These are phyloP conservation scores for Plasmodium adleri DNA, from an alignment of 169 alveolate genomes.

Conservation along the genomic window DNA sequence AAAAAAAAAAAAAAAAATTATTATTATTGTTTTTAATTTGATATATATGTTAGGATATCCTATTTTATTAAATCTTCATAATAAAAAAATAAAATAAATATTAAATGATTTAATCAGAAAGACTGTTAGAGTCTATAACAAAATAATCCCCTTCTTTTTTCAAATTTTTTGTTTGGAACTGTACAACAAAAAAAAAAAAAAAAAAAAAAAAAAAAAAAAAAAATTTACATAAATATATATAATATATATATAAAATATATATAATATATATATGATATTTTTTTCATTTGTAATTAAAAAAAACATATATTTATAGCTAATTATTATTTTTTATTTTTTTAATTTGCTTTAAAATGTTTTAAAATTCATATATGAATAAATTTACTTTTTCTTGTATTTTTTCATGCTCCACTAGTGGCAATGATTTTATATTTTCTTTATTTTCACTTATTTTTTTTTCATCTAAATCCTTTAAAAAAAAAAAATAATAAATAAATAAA, in stretches of 20 bases:
- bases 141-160: constrained; percentile 58
- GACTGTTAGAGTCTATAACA: constrained; percentile 24
- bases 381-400: constrained; percentile 44
- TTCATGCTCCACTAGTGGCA: constrained; percentile 29
- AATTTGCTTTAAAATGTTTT: too few species aligned
- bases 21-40: neutral
- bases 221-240: constrained; percentile 10
- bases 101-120: constrained; percentile 2
- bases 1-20: neutral
- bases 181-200: too few species aligned
- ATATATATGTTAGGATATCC: neutral
- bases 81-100: neutral
- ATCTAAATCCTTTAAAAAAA: constrained; percentile 24
- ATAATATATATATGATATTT: neutral
- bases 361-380: too few species aligned
- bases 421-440: constrained; percentile 16
- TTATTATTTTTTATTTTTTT: neutral
- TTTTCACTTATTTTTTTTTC: neutral
- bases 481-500: neutral
- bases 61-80: neutral
- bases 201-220: constrained; percentile 18
- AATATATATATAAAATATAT: constrained; percentile 18
- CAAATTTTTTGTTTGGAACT: constrained; percentile 57
- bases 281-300: neutral
- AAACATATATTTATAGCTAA: neutral